Evolutionary conservation across 805 yeast species (phyloP).

Genomic region (Metschnikowia sp.): DNA sequence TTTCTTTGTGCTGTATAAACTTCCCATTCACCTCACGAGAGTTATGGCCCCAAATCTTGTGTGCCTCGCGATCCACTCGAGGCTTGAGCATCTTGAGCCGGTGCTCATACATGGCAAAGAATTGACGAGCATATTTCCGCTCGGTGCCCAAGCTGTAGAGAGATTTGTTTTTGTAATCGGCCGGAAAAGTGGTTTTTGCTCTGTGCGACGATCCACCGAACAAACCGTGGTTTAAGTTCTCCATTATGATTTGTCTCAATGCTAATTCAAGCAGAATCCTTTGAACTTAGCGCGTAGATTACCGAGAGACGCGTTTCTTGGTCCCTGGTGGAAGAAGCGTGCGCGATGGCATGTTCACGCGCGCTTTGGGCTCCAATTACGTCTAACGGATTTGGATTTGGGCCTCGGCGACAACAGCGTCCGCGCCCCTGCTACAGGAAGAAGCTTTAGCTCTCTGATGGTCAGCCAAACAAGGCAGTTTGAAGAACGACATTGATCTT

Average conservation of each 20-base stretch:
- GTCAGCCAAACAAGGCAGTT: too few relatives aligned
- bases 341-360: too few relatives aligned
- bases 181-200: neutral
- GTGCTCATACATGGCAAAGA: conserved; percentile 42
- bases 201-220: neutral
- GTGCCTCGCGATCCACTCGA: conserved; percentile 33
- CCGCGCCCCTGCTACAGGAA: too few relatives aligned
- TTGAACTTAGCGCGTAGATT: neutral
- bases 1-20: conserved; percentile 31
- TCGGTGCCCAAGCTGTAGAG: conserved; percentile 20
- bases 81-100: conserved; percentile 31
- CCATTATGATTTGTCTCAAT: conserved; percentile 5
- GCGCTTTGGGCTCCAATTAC: too few relatives aligned
- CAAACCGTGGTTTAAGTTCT: conserved; percentile 4
- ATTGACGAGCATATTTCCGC: conserved; percentile 38
- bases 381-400: too few relatives aligned
- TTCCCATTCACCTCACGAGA: conserved; percentile 31
- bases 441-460: too few relatives aligned
- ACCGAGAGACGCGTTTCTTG: too few relatives aligned
- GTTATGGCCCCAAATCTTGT: conserved; percentile 54
- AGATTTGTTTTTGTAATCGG: conserved; percentile 14
- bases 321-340: too few relatives aligned
- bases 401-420: too few relatives aligned
- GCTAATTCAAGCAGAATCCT: neutral
- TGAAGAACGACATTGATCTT: too few relatives aligned